Evolutionary conservation across 345 rosid species (phyloP).

Genomic region (Gossypium turneri): DNA sequence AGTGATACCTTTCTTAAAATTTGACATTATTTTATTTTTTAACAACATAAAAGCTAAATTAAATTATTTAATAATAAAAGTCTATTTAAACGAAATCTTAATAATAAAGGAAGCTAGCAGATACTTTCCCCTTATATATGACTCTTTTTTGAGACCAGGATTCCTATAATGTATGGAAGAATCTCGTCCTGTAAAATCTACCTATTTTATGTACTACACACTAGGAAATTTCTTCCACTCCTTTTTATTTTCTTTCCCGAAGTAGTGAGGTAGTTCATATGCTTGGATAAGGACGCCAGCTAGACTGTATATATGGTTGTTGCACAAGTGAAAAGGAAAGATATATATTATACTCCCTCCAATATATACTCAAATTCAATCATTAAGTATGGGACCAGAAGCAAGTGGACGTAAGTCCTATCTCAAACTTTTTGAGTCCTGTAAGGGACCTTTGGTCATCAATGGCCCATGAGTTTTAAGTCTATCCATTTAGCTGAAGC

Average conservation of each 20-base stretch:
- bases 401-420: not conserved
- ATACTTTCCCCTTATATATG: not conserved
- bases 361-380: not conserved
- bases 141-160: not conserved
- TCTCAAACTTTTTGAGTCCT: slow-evolving; percentile 5
- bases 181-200: not conserved
- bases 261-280: not conserved
- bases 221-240: not conserved
- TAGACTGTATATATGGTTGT: not conserved
- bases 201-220: no score
- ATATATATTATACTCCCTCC: not conserved
- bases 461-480: not conserved
- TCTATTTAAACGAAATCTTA: no score
- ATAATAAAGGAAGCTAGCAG: no score
- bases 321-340: not conserved
- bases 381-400: slow-evolving; percentile 14
- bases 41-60: no score
- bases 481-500: not conserved
- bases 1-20: no score
- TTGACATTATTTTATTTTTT: no score
- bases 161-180: not conserved
- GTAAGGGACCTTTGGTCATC: not conserved
- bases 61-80: no score
- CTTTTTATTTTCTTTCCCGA: not conserved
- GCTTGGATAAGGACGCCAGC: slow-evolving; percentile 14